A percentile compares a stretch with the other conserved stretches of the same genome.
Conservation (phyloP, 768 basidiomycete genomes). For the Paxillus involutus region DNA sequence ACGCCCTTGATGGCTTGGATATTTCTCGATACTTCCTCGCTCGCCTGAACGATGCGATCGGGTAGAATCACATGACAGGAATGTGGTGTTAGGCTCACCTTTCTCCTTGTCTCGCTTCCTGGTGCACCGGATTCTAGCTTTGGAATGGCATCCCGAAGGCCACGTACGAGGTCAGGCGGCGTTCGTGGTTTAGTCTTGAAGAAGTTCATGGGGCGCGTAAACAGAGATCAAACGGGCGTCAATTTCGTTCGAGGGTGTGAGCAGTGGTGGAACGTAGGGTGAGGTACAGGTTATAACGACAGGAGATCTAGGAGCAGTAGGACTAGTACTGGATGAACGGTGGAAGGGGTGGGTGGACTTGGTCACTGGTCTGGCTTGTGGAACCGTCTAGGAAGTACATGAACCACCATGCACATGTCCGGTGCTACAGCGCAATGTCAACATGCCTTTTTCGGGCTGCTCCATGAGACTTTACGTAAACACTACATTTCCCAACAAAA, state of each 20-base stretch:
- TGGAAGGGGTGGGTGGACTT: neutral
- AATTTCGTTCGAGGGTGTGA: neutral
- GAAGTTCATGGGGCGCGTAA: conserved; percentile 75
- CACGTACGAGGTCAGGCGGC: conserved; percentile 84
- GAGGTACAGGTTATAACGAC: neutral
- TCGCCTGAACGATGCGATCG: conserved; percentile 52
- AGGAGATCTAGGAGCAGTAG: neutral
- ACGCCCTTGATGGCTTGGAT: conserved; percentile 88
- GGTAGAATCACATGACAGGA: neutral
- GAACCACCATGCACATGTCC: too few species aligned
- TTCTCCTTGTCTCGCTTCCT: conserved; percentile 74
- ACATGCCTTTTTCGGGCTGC: too few species aligned
- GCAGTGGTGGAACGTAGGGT: neutral
- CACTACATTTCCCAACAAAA: too few species aligned
- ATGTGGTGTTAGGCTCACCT: conserved; percentile 49
- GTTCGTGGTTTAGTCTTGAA: conserved; percentile 90
- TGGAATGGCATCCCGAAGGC: conserved; percentile 75
- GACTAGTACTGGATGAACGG: neutral
- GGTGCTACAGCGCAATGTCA: too few species aligned
- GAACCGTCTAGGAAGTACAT: too few species aligned
- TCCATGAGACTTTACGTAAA: too few species aligned
- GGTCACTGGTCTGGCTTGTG: neutral
- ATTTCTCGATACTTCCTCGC: conserved; percentile 87
- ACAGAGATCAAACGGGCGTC: neutral
- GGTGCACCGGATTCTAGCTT: conserved; percentile 73